phyloP scores from a whole-genome alignment of 139 green algal genomes.

The Eudorina sp. region DNA sequence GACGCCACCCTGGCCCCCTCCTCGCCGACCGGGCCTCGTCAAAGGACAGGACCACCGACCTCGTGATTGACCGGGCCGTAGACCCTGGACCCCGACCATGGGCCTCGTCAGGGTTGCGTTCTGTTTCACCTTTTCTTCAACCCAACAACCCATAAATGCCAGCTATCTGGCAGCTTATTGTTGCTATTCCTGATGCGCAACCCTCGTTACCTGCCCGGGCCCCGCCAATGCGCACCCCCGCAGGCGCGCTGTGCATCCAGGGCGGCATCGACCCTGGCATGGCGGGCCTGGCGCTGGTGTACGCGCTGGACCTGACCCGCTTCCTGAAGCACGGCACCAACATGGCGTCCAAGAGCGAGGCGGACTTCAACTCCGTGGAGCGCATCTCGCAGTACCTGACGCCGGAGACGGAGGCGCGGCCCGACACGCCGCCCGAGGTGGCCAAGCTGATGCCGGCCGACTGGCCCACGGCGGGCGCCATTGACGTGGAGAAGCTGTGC shows the following conservation, averaged over 20 bases:
- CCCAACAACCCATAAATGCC: too few relatives aligned
- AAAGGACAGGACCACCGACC: too few relatives aligned
- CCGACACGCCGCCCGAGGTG: constrained; percentile 63
- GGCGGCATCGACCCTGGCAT: constrained; percentile 67
- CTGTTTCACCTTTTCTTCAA: too few relatives aligned
- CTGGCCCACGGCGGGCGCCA: constrained; percentile 59
- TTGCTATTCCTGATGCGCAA: too few relatives aligned
- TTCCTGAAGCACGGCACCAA: constrained; percentile 89
- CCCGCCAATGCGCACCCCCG: too few relatives aligned
- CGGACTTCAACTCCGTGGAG: constrained; percentile 96
- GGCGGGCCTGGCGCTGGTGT: constrained; percentile 77
- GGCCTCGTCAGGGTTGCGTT: too few relatives aligned
- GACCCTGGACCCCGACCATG: too few relatives aligned
- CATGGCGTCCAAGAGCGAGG: constrained; percentile 86
- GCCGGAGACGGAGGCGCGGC: constrained; percentile 57
- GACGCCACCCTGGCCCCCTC: too few relatives aligned
- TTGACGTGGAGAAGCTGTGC: constrained; percentile 61
- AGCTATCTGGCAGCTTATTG: too few relatives aligned
- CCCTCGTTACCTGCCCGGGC: too few relatives aligned
- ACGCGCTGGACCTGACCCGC: constrained; percentile 87
- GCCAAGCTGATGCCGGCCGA: constrained; percentile 20
- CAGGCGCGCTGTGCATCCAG: constrained; percentile 57
- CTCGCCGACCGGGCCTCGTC: too few relatives aligned
- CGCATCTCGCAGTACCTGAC: constrained; percentile 78
- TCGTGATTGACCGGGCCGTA: too few relatives aligned